Base-by-base conservation (phyloP, 1,284 basidiomycete genomes). In the Irpex rosettiformis region DNA sequence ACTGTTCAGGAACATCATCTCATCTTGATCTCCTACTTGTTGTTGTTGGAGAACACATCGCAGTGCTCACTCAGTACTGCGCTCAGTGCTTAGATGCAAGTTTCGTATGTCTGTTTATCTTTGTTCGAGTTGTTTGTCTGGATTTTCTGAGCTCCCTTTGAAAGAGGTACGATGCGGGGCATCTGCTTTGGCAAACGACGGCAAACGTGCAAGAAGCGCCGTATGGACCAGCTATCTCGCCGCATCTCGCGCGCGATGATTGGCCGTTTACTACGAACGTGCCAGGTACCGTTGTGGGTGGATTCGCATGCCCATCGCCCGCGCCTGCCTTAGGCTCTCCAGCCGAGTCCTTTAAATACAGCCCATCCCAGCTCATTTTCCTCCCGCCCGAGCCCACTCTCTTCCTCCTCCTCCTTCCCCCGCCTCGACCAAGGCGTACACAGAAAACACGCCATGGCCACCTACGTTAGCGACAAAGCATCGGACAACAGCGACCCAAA, bases 261-360 rank as follows among this genome's bases (percentile, higher is more conserved):
- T 64, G 62, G 62, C 54, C 33, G 54, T 30, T 4, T 10, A 52
- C 30, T 57, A 64, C 62, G 62, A 64, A 64, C 62, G 62, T 64
- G 60, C 62, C 52, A 61, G 62, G 60, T 29, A 61, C 58, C 43
- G 24, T 28, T 55, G 56, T 40, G 58, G 29, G 52, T 47, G 30
- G 54, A 28, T 27, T 59, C 48, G 13, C 48, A 51, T 54, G 58
- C 29, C 43, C 24, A n/a, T n/a, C n/a, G n/a, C n/a, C n/a, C n/a
- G n/a, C n/a, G n/a, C n/a, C n/a, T n/a, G n/a, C n/a, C n/a, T n/a
- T n/a, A n/a, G n/a, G n/a, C n/a, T n/a, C n/a, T n/a, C n/a, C n/a
- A n/a, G n/a, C n/a, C n/a, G 18, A 11, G 28, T 51, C 48, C 25
- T 43, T 49, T 47, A 52, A 28, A 57, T 45, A 53, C 24, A 29